Evolutionary conservation across 108 stramenopile species (phyloP), one percentile per base, ranked within the genome.

Genomic region (Nitzschia putrida): DNA sequence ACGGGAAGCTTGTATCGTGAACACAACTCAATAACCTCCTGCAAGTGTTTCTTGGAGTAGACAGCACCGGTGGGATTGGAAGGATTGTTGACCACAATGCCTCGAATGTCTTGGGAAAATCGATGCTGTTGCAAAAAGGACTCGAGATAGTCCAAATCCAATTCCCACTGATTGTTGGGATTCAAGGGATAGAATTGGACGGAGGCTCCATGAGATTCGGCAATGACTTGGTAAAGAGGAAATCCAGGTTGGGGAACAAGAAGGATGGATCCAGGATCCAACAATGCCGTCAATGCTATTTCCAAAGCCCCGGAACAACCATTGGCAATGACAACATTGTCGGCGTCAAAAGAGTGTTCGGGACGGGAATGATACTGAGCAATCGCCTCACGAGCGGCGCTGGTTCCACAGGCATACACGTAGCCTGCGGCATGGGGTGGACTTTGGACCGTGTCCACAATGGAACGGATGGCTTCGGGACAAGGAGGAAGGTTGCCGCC

Each of bases 11-110:
- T 70, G 73, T 85, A 77, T 52, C 51, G 71, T 23, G 74, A 80
- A 25, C 88, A 90, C 24, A 93, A 69, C 14, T 55, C 59, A 16
- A 93, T 65, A 22, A 95, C 77, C 2, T 83, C 72, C 12, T 42
- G 26, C 51, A 95, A 78, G 72, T 95, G 93, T 16, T 71, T 59
- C 69, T 83, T 59, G 18, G 86, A 83, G 68, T 84, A 96, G 7
- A 93, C 91, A 42, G 85, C 85, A 24, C 97, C 97, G 24, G 95
- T 96, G 0, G 97, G 95, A 80, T 96, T 97, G 72, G 87, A 88
- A 5, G 97, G 97, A 74, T 97, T 97, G 77, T 94, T 97, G 56
- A 97, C 68, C 14, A 97, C 50, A 53, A 97, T 93, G 9, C 87
- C 95, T 29, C 86, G 69, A 13, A 88, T 76, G 25, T 57, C 11